Percentiles rank a stretch among this genome's conserved stretches.
Evolutionary conservation across 2,329 filamentous ascomycete species (phyloP).

Genomic region (Penicillium sp.): DNA sequence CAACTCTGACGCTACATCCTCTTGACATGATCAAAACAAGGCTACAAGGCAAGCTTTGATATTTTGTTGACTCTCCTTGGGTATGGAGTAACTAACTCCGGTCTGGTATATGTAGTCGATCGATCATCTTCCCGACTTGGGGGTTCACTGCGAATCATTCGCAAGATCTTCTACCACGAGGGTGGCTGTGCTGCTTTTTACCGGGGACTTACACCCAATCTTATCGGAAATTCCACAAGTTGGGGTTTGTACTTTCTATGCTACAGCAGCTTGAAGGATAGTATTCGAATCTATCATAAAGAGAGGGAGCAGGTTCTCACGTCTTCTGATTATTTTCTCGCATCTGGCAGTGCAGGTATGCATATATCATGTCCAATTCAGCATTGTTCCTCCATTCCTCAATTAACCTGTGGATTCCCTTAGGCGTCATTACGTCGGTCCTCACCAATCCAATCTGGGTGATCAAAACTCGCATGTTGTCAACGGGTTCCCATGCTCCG

Average conservation of each 20-base stretch:
- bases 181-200: conserved; percentile 64
- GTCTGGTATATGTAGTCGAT: conserved; percentile 37
- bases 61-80: neutral
- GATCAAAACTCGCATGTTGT: conserved; percentile 93
- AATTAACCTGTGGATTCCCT: neutral
- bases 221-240: conserved; percentile 78
- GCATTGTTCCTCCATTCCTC: neutral
- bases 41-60: conserved; percentile 60
- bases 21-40: conserved; percentile 95
- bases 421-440: conserved; percentile 64
- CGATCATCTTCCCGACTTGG: conserved; percentile 43
- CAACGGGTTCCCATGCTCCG: conserved; percentile 61
- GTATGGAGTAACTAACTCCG: neutral
- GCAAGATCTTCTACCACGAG: conserved; percentile 47
- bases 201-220: conserved; percentile 78
- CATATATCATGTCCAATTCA: neutral
- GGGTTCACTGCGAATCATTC: conserved; percentile 46
- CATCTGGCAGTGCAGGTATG: conserved; percentile 56
- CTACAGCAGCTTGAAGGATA: conserved; percentile 53
- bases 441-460: conserved; percentile 97
- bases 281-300: conserved; percentile 39
- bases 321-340: conserved; percentile 68
- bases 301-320: conserved; percentile 37
- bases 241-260: conserved; percentile 90
- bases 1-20: conserved; percentile 80